phyloP scores from a whole-genome alignment of 2,329 filamentous ascomycete genomes.

The Epichloe bromicola region DNA sequence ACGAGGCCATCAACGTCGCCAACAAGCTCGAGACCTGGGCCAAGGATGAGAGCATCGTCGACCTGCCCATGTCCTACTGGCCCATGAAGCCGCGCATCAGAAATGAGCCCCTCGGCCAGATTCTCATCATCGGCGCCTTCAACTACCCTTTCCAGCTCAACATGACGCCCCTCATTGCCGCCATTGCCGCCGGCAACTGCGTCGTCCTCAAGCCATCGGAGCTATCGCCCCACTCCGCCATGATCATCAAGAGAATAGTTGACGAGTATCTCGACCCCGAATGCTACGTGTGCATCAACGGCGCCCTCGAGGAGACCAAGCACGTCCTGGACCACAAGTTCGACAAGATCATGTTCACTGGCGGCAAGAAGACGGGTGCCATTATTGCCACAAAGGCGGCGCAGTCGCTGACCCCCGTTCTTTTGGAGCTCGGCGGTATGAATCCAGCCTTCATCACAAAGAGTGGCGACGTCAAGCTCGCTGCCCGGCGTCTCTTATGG shows the following conservation, averaged over 20 bases:
- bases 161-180: slow-evolving; percentile 68
- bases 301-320: slow-evolving; percentile 66
- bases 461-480: slow-evolving; percentile 64
- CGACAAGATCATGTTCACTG: slow-evolving; percentile 98
- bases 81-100: slow-evolving; percentile 61
- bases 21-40: slow-evolving; percentile 70
- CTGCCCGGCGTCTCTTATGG: slow-evolving; percentile 77
- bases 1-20: slow-evolving; percentile 67
- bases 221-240: slow-evolving; percentile 60
- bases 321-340: slow-evolving; percentile 77
- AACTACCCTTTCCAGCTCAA: slow-evolving; percentile 85
- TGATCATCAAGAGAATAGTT: slow-evolving; percentile 67
- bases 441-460: slow-evolving; percentile 90
- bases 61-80: slow-evolving; percentile 56
- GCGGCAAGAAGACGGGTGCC: slow-evolving; percentile 62
- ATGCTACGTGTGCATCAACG: slow-evolving; percentile 69
- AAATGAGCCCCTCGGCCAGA: slow-evolving; percentile 76
- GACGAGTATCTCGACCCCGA: slow-evolving; percentile 62
- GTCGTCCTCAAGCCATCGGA: slow-evolving; percentile 87
- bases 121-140: slow-evolving; percentile 82
- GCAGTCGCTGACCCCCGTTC: slow-evolving; percentile 73
- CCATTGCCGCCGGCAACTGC: slow-evolving; percentile 85
- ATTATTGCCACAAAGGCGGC: slow-evolving; percentile 87
- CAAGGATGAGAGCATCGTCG: slow-evolving; percentile 63
- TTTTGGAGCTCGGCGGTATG: slow-evolving; percentile 77